phyloP scores from a whole-genome alignment of 163 green algal genomes.

The Chloromonas sp. region DNA sequence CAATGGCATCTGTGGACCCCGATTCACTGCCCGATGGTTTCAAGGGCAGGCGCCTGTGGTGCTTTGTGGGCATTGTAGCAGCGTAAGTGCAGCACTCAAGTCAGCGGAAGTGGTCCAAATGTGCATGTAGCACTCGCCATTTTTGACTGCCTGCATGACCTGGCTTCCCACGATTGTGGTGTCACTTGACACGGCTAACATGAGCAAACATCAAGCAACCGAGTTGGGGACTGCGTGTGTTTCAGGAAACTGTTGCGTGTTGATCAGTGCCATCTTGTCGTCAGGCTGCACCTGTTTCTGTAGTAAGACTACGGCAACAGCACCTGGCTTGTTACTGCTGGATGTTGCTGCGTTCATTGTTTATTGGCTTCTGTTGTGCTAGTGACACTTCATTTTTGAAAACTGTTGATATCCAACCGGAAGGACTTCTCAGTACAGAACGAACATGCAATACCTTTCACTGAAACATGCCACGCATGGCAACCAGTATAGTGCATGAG shows the following conservation, averaged over 20 bases:
- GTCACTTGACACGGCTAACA: neutral
- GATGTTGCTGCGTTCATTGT: no score
- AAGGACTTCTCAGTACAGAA: neutral
- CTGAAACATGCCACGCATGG: neutral
- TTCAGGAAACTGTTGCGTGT: neutral
- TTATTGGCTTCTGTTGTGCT: no score
- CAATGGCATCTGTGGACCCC: neutral
- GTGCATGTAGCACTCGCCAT: no score
- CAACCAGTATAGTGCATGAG: no score
- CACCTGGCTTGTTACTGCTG: no score
- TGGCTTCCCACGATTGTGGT: neutral
- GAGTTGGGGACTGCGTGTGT: neutral
- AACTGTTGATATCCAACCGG: no score
- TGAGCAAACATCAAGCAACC: neutral
- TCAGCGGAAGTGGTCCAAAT: no score
- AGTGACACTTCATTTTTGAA: neutral
- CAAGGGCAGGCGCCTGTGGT: constrained; percentile 26
- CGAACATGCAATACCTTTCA: neutral
- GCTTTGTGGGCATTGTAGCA: constrained; percentile 48
- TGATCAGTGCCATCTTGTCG: neutral
- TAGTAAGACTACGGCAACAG: no score
- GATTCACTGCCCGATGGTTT: constrained; percentile 28
- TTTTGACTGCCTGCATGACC: no score
- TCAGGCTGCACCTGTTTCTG: neutral
- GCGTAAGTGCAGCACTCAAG: constrained; percentile 15